Evolutionary conservation across 345 rosid species (phyloP).

Genomic region (Combretum micranthum): DNA sequence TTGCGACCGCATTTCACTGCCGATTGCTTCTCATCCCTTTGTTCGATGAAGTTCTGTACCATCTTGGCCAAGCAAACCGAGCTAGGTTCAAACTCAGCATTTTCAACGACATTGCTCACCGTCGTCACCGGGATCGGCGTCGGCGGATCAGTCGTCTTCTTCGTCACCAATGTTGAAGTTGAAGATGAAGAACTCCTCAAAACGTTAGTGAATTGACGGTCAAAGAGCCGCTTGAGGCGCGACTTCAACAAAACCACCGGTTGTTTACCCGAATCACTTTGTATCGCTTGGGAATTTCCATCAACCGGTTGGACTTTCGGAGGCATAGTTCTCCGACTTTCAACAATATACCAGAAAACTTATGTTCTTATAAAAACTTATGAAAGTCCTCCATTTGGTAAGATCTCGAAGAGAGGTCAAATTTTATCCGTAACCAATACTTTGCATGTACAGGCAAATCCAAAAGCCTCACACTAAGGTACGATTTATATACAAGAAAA

Average conservation of each 20-base stretch:
- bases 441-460: slow-evolving; percentile 15
- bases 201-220: slow-evolving; percentile 54
- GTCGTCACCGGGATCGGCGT: slow-evolving; percentile 31
- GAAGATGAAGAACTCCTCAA: slow-evolving; percentile 25
- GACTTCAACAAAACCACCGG: slow-evolving; percentile 41
- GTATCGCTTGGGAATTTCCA: slow-evolving; percentile 25
- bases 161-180: neutral
- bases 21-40: slow-evolving; percentile 64
- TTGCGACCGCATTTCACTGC: slow-evolving; percentile 60
- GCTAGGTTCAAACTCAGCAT: slow-evolving; percentile 80
- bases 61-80: slow-evolving; percentile 78
- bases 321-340: slow-evolving; percentile 22
- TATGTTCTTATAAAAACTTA: too few relatives aligned
- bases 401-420: slow-evolving; percentile 3
- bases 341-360: neutral
- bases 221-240: slow-evolving; percentile 60
- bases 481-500: too few relatives aligned
- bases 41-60: slow-evolving; percentile 90
- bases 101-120: slow-evolving; percentile 10
- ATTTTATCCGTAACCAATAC: slow-evolving; percentile 1
- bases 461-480: neutral
- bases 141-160: slow-evolving; percentile 31
- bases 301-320: slow-evolving; percentile 77
- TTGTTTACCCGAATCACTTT: slow-evolving; percentile 42
- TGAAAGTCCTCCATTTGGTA: slow-evolving; percentile 2